These are phyloP conservation scores for Calonectria multiphialidica DNA, from an alignment of 2,329 filamentous ascomycete genomes.

Conservation along the genomic window DNA sequence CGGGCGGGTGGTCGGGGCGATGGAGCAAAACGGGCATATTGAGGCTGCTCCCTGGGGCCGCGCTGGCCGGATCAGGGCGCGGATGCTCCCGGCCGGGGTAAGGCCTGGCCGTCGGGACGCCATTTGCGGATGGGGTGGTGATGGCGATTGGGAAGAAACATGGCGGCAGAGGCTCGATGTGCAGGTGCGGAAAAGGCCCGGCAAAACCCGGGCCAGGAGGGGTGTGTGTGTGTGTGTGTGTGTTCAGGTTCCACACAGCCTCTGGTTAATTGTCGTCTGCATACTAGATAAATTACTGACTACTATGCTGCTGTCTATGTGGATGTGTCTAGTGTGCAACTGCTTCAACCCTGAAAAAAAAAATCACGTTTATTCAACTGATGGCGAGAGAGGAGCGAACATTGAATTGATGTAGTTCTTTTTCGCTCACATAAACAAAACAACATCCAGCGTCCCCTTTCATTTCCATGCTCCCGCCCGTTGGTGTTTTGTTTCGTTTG, in stretches of 20 bases:
- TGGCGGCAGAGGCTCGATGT: slow-evolving; percentile 33
- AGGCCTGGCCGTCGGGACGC: slow-evolving; percentile 46
- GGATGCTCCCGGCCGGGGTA: slow-evolving; percentile 42
- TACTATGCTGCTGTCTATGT: too few relatives aligned
- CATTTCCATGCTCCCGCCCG: not conserved
- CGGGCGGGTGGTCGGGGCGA: slow-evolving; percentile 34
- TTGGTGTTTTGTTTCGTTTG: not conserved
- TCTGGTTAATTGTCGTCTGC: too few relatives aligned
- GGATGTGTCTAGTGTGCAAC: too few relatives aligned
- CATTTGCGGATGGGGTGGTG: slow-evolving; percentile 43
- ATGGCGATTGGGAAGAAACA: slow-evolving; percentile 30
- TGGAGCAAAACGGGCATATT: slow-evolving; percentile 49
- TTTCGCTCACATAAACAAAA: too few relatives aligned
- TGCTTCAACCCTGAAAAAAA: too few relatives aligned
- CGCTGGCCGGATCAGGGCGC: slow-evolving; percentile 37
- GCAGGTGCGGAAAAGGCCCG: slow-evolving; percentile 39
- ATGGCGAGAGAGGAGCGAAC: not conserved
- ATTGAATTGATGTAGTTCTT: not conserved
- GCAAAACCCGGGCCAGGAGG: slow-evolving; percentile 41
- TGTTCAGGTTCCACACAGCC: not conserved
- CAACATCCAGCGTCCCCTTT: not conserved
- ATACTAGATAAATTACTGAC: too few relatives aligned
- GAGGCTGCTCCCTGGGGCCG: slow-evolving; percentile 30
- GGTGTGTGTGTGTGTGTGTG: not conserved
- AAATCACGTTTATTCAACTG: too few relatives aligned